Percentiles rank a stretch among this genome's conserved stretches.
Evolutionary conservation across 2,329 filamentous ascomycete species (phyloP).

Genomic region (Nectriaceae sp.): DNA sequence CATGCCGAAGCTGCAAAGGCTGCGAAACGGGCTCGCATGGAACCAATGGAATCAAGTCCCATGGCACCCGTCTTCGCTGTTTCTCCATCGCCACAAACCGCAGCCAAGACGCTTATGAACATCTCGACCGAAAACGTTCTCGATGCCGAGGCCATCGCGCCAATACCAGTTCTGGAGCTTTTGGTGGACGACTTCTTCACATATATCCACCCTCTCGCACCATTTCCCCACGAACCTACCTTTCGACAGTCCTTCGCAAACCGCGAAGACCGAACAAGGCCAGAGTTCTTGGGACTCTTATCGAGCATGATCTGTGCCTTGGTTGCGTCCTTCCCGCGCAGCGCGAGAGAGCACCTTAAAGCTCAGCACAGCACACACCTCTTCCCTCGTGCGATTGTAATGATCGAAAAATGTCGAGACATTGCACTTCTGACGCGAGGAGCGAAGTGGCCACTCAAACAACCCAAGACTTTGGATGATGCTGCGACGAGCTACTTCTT

Average conservation of each 20-base stretch:
- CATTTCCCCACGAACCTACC: constrained; percentile 78
- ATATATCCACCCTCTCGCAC: constrained; percentile 75
- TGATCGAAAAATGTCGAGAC: constrained; percentile 71
- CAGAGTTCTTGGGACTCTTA: constrained; percentile 69
- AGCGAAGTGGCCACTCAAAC: constrained; percentile 48
- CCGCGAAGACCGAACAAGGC: constrained; percentile 66
- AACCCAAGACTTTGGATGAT: constrained; percentile 52
- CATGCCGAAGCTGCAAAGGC: constrained; percentile 58
- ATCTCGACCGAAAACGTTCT: constrained; percentile 44
- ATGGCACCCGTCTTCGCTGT: constrained; percentile 10
- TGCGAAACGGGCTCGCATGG: constrained; percentile 49
- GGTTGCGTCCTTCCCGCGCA: constrained; percentile 76
- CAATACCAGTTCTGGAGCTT: constrained; percentile 66
- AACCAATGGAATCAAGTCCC: constrained; percentile 36
- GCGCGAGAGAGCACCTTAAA: constrained; percentile 70
- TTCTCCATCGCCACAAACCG: constrained; percentile 45
- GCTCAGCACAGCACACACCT: constrained; percentile 61
- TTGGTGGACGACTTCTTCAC: constrained; percentile 83
- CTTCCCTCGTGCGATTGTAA: constrained; percentile 68
- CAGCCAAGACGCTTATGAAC: constrained; percentile 51
- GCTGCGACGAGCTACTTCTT: constrained; percentile 77
- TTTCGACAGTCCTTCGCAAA: constrained; percentile 70
- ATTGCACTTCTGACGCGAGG: constrained; percentile 70
- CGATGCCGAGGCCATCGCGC: constrained; percentile 70
- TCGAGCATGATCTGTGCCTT: constrained; percentile 74